These are phyloP conservation scores for Fusarium vanettenii DNA, from an alignment of 2,329 filamentous ascomycete species.

Conservation along the genomic window DNA sequence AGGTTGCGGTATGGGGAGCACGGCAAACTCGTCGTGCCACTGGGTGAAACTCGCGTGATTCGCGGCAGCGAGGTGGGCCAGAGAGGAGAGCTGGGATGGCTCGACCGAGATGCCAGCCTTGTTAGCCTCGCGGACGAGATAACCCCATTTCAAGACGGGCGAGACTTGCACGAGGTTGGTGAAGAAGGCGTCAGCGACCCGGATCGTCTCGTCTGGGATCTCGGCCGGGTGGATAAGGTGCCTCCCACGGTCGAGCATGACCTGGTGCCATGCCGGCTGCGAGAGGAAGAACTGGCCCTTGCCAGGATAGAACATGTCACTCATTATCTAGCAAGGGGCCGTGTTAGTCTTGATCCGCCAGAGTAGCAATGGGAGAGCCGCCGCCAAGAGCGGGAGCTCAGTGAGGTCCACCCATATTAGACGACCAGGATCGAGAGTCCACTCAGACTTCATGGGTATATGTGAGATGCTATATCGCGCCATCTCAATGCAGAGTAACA, in stretches of 20 bases:
- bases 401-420: slow-evolving; percentile 34
- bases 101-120: slow-evolving; percentile 45
- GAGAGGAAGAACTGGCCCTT: slow-evolving; percentile 52
- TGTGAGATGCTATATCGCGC: slow-evolving; percentile 42
- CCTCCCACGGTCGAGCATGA: slow-evolving; percentile 44
- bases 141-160: slow-evolving; percentile 47
- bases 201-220: slow-evolving; percentile 35
- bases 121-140: slow-evolving; percentile 47
- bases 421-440: slow-evolving; percentile 33
- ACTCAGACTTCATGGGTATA: slow-evolving; percentile 40
- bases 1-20: slow-evolving; percentile 37
- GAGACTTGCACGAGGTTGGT: slow-evolving; percentile 50
- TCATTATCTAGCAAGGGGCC: slow-evolving; percentile 49
- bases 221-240: slow-evolving; percentile 42
- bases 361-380: slow-evolving; percentile 36
- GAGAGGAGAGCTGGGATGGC: slow-evolving; percentile 42
- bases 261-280: slow-evolving; percentile 50
- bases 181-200: slow-evolving; percentile 49
- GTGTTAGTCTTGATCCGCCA: slow-evolving; percentile 37
- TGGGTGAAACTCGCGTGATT: slow-evolving; percentile 45
- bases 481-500: slow-evolving; percentile 41
- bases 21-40: slow-evolving; percentile 49
- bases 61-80: slow-evolving; percentile 43
- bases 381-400: slow-evolving; percentile 23
- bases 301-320: slow-evolving; percentile 51